Evolutionary conservation across 2,329 filamentous ascomycete species (phyloP).

Genomic region (Colletotrichum trifolii): DNA sequence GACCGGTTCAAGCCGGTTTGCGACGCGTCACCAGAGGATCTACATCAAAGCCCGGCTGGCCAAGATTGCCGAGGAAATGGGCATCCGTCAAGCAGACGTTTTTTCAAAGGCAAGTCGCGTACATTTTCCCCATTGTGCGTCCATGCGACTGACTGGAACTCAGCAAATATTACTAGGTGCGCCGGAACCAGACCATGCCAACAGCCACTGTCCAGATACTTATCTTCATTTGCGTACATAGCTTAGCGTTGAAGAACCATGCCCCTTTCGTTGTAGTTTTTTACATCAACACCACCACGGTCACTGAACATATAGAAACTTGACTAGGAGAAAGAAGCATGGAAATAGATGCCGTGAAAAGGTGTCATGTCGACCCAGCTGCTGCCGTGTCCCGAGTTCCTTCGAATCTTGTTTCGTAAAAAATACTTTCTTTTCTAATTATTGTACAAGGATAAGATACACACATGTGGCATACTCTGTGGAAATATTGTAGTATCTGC

Average conservation of each 20-base stretch:
- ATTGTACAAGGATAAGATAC: too few species aligned
- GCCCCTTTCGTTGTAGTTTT: constrained; percentile 7
- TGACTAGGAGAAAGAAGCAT: too few species aligned
- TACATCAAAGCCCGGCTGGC: constrained; percentile 38
- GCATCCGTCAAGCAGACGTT: constrained; percentile 40
- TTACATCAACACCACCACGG: too few species aligned
- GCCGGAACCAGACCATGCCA: constrained; percentile 23
- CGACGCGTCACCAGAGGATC: constrained; percentile 35
- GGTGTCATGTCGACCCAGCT: too few species aligned
- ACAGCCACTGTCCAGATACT: constrained; percentile 30
- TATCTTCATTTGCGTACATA: constrained; percentile 31
- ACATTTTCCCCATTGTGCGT: not conserved
- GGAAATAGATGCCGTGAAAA: too few species aligned
- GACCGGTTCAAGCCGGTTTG: constrained; percentile 39
- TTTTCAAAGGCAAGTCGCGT: constrained; percentile 36
- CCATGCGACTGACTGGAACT: not conserved
- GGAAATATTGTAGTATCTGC: too few species aligned
- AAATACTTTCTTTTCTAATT: too few species aligned
- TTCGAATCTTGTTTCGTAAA: too few species aligned
- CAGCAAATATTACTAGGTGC: constrained; percentile 27
- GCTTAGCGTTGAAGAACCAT: constrained; percentile 25
- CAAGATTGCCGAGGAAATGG: constrained; percentile 40
- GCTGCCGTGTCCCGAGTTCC: too few species aligned
- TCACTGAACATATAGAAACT: too few species aligned
- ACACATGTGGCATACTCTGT: too few species aligned